These are phyloP conservation scores for Ustilago crameri DNA, from an alignment of 1,284 basidiomycete genomes.

Conservation along the genomic window DNA sequence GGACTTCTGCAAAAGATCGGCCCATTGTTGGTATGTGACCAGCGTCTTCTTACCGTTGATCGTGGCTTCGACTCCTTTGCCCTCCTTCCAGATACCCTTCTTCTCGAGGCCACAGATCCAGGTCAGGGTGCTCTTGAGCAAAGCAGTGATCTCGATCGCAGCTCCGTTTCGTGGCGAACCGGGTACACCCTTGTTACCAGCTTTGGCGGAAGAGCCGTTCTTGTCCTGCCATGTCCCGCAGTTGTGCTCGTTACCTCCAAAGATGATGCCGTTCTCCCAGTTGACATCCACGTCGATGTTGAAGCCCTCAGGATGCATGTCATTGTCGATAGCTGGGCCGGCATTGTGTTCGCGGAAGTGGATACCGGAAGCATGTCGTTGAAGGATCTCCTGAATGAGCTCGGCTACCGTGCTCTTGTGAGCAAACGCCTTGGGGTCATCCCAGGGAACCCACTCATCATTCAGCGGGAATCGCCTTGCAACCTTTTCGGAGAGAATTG, in stretches of 20 bases:
- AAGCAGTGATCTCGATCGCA: conserved; percentile 91
- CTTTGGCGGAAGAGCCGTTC: conserved; percentile 70
- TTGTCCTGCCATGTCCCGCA: conserved; percentile 67
- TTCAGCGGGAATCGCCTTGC: conserved; percentile 91
- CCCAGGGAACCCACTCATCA: conserved; percentile 92
- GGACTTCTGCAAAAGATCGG: conserved; percentile 80
- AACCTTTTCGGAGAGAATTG: conserved; percentile 82
- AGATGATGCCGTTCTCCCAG: conserved; percentile 90
- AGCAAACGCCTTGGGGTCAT: conserved; percentile 78
- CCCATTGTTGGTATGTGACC: conserved; percentile 92
- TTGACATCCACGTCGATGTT: conserved; percentile 92
- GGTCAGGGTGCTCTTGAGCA: conserved; percentile 89
- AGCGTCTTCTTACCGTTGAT: conserved; percentile 77
- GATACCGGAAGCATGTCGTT: conserved; percentile 91
- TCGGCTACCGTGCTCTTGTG: conserved; percentile 78
- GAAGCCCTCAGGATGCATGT: conserved; percentile 93
- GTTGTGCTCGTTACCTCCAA: conserved; percentile 78
- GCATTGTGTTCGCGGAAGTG: conserved; percentile 96
- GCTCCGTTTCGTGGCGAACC: conserved; percentile 95
- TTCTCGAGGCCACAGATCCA: conserved; percentile 82
- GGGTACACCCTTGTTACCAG: conserved; percentile 91
- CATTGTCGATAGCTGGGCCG: conserved; percentile 91
- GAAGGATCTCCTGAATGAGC: conserved; percentile 93
- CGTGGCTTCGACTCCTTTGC: conserved; percentile 81
- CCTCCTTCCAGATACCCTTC: conserved; percentile 78